Evolutionary conservation across 306 rosid genomes (phyloP), one percentile per base, ranked within the genome.

Genomic region (Biancaea sappan): DNA sequence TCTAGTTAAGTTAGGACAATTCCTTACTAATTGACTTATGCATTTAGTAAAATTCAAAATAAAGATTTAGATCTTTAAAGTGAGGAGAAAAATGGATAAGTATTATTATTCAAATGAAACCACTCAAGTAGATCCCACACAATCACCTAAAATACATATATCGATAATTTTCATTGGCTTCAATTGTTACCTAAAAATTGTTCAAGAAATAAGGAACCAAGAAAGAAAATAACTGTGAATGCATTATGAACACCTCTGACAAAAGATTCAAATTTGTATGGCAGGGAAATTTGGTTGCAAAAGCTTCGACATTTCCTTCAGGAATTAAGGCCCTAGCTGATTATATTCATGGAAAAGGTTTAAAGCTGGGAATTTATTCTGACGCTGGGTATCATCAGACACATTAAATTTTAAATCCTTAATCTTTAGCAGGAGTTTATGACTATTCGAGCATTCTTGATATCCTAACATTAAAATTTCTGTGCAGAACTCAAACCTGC

Each of bases 251-350:
- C 15, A 28, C 18, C 25, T 58, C 28, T 50, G 8, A 59, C 31
- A 72, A 59, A n/a, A n/a, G n/a, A 18, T 25, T 22, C 14, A 34
- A 12, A 62, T n/a, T 37, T 40, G 13, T 65, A n/a, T n/a, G 16
- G 19, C 77, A 89, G 95, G 95, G 90, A 41, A 79, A 87, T 77
- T 80, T 89, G 67, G 95, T 81, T 22, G 58, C 92, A 80, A 22
- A 53, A 77, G 43, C 77, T 89, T n/a, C n/a, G 70, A 79, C 87
- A 37, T 90, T 90, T 81, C 92, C 92, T 21, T 87, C 92, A 9
- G 96, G 92, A 71, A 85, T 90, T 6, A 84, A 87, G 50, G 86
- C 89, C 52, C 58, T 90, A n/a, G 89, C 89, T 31, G 84, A 90
- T 66, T 87, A 90, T 71, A 86, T 90, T 58, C 96, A 90, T 40